Evolutionary conservation across 2,329 filamentous ascomycete species (phyloP).

Genomic region (Cercospora sesami): DNA sequence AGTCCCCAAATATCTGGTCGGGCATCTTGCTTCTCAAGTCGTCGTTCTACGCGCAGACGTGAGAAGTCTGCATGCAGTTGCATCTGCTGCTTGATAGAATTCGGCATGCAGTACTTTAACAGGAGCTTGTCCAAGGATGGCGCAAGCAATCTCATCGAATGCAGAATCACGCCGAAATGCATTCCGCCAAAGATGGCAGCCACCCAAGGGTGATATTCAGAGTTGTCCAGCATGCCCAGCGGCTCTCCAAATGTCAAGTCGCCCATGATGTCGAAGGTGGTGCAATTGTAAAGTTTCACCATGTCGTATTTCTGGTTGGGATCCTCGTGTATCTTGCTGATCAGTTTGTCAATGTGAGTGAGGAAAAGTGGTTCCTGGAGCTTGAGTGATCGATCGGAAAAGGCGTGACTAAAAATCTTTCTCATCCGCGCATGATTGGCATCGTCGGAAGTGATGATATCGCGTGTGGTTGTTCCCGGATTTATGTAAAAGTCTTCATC

Average conservation of each 20-base stretch:
- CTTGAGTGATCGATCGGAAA: slow-evolving; percentile 43
- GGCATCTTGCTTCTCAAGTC: slow-evolving; percentile 23
- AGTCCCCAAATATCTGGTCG: slow-evolving; percentile 27
- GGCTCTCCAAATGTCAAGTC: slow-evolving; percentile 40
- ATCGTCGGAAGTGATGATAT: slow-evolving; percentile 34
- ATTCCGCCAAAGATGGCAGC: slow-evolving; percentile 16
- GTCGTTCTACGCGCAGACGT: slow-evolving; percentile 15
- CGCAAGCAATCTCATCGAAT: slow-evolving; percentile 17
- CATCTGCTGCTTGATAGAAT: slow-evolving; percentile 8
- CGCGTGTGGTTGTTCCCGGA: slow-evolving; percentile 10
- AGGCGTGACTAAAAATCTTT: slow-evolving; percentile 44
- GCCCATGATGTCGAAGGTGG: slow-evolving; percentile 36
- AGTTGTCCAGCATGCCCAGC: slow-evolving; percentile 36
- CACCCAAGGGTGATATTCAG: slow-evolving; percentile 42
- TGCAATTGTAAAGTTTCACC: slow-evolving; percentile 36
- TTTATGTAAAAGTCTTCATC: slow-evolving; percentile 33
- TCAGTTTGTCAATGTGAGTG: slow-evolving; percentile 45
- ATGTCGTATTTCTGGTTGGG: slow-evolving; percentile 30
- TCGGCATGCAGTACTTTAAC: slow-evolving; percentile 10
- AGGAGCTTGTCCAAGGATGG: slow-evolving; percentile 10
- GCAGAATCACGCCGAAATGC: slow-evolving; percentile 14
- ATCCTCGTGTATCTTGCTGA: slow-evolving; percentile 40
- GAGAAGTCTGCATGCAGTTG: slow-evolving; percentile 16
- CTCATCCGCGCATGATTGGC: slow-evolving; percentile 43
- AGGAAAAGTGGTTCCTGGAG: slow-evolving; percentile 45